Evolutionary conservation across 495 filamentous ascomycete species (phyloP).

Genomic region (Podospora pseudoanserina): DNA sequence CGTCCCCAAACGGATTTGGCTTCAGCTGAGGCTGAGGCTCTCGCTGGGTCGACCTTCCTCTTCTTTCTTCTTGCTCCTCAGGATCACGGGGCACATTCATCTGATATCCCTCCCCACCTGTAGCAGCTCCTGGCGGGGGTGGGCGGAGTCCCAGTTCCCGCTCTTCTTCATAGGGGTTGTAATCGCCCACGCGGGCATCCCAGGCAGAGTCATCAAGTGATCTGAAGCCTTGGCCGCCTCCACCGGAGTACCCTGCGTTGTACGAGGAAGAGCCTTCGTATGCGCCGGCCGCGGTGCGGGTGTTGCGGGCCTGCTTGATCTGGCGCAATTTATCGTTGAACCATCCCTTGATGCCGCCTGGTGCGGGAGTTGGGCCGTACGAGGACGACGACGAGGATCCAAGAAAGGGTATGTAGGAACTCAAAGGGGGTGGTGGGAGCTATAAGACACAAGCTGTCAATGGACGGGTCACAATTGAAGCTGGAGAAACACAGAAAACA

Average conservation of each 20-base stretch:
- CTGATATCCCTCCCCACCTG: slow-evolving; percentile 42
- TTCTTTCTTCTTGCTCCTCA: slow-evolving; percentile 25
- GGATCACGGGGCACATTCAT: slow-evolving; percentile 38
- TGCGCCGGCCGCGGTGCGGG: slow-evolving; percentile 54
- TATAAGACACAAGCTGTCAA: slow-evolving; percentile 13
- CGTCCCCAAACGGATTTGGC: slow-evolving; percentile 55
- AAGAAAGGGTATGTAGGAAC: slow-evolving; percentile 59
- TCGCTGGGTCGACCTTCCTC: slow-evolving; percentile 29
- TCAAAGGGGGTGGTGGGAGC: slow-evolving; percentile 58
- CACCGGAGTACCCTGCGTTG: slow-evolving; percentile 24
- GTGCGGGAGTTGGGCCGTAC: slow-evolving; percentile 46
- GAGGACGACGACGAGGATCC: slow-evolving; percentile 34
- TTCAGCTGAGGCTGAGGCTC: not conserved
- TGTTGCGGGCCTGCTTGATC: slow-evolving; percentile 47
- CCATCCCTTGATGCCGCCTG: slow-evolving; percentile 59
- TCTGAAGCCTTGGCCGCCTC: slow-evolving; percentile 32
- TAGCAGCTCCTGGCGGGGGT: slow-evolving; percentile 10
- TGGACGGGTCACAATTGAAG: not conserved
- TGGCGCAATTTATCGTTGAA: slow-evolving; percentile 48
- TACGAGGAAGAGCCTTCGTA: slow-evolving; percentile 49
- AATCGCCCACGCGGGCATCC: slow-evolving; percentile 64
- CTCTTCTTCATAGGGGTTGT: slow-evolving; percentile 60
- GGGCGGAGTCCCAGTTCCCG: slow-evolving; percentile 52
- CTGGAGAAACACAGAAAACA: slow-evolving; percentile 22
- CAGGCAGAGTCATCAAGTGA: slow-evolving; percentile 69